These are phyloP conservation scores for Cutaneotrichosporon dermatis DNA, from an alignment of 1,284 basidiomycete genomes.

Conservation along the genomic window DNA sequence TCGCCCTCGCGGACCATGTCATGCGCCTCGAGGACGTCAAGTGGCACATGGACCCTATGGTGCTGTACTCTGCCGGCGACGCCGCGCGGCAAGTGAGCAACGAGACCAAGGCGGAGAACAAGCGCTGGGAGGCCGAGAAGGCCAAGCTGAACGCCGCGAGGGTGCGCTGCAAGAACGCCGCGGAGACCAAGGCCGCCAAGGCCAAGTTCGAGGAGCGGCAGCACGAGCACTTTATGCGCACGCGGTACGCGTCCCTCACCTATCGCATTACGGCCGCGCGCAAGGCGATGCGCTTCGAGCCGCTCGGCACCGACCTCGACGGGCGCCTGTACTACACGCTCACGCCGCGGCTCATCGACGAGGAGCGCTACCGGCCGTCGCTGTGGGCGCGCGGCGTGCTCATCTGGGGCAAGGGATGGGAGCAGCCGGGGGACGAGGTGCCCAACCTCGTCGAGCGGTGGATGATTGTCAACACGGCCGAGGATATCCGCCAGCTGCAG, in stretches of 20 bases:
- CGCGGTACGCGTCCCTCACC: constrained; percentile 12
- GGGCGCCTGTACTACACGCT: constrained; percentile 37
- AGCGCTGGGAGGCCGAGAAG: constrained; percentile 31
- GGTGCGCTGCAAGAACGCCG: constrained; percentile 26
- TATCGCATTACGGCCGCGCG: constrained; percentile 20
- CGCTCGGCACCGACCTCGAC: constrained; percentile 35
- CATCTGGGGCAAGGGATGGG: constrained; percentile 34
- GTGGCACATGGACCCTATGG: constrained; percentile 23
- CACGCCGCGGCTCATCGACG: constrained; percentile 26
- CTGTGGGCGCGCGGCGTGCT: constrained; percentile 39
- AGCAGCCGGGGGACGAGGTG: constrained; percentile 16
- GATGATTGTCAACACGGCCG: constrained; percentile 33
- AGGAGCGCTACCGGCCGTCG: constrained; percentile 29
- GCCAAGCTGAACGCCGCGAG: constrained; percentile 32
- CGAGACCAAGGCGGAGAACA: constrained; percentile 19
- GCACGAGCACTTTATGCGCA: constrained; percentile 20
- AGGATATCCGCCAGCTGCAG: constrained; percentile 20
- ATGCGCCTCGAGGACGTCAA: constrained; percentile 21
- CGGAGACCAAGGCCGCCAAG: constrained; percentile 28
- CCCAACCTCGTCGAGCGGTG: constrained; percentile 30
- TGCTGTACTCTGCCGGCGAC: constrained; percentile 20
- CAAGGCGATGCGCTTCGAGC: constrained; percentile 26
- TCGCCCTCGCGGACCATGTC: constrained; percentile 31
- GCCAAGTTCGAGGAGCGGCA: constrained; percentile 18
- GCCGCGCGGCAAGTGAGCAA: constrained; percentile 9